phyloP scores from a whole-genome alignment of 2,329 filamentous ascomycete genomes.

The Phialophora verrucosa region DNA sequence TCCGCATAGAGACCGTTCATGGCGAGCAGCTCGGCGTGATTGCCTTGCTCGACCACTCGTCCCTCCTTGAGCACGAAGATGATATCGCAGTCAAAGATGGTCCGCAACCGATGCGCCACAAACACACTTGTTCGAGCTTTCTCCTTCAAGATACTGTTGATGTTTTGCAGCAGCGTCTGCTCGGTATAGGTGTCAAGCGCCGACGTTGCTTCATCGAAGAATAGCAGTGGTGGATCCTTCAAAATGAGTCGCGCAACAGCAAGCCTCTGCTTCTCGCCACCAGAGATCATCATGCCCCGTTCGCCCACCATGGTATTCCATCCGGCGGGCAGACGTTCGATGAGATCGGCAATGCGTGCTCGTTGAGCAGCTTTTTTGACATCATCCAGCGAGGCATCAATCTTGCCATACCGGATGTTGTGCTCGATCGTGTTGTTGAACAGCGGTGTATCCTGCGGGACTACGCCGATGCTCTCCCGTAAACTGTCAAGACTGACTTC shows the following conservation, averaged over 20 bases:
- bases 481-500: conserved; percentile 82
- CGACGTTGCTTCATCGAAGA: conserved; percentile 89
- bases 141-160: conserved; percentile 88
- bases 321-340: conserved; percentile 74
- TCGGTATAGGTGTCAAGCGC: conserved; percentile 88
- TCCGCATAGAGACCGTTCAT: conserved; percentile 78
- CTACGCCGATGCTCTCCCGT: conserved; percentile 85
- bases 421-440: conserved; percentile 97
- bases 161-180: conserved; percentile 85
- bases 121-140: conserved; percentile 92
- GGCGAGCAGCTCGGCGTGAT: conserved; percentile 82
- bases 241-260: conserved; percentile 84
- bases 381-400: conserved; percentile 74
- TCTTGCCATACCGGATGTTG: conserved; percentile 90
- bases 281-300: conserved; percentile 81
- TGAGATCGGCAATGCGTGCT: conserved; percentile 85
- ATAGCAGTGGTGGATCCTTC: conserved; percentile 80
- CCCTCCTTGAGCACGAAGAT: conserved; percentile 91
- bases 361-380: conserved; percentile 79
- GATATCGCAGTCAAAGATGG: conserved; percentile 89
- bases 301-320: conserved; percentile 89
- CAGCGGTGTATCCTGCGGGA: conserved; percentile 93
- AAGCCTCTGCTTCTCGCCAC: conserved; percentile 89
- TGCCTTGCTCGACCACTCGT: conserved; percentile 84
- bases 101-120: conserved; percentile 87